phyloP scores from a whole-genome alignment of 2,329 filamentous ascomycete species.

The Fusarium denticulatum region DNA sequence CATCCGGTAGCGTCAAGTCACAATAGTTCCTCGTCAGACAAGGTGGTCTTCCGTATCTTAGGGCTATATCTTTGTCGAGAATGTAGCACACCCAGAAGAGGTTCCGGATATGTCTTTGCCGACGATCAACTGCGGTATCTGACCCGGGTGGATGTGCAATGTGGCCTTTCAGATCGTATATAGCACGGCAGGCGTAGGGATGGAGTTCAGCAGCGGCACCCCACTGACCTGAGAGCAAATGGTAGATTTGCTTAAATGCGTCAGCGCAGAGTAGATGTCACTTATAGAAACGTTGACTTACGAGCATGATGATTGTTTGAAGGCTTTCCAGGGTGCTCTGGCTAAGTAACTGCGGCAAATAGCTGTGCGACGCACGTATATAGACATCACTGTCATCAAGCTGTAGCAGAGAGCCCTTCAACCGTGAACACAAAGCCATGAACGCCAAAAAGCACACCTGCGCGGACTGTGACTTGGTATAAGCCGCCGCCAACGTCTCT shows the following conservation, averaged over 20 bases:
- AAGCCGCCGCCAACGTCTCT: neutral
- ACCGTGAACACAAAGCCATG: neutral
- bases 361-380: neutral
- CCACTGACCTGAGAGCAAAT: neutral
- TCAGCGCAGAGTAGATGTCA: fast-evolving
- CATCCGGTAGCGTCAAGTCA: neutral
- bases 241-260: fast-evolving
- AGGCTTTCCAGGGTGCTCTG: neutral
- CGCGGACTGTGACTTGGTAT: neutral
- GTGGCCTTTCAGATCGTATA: neutral
- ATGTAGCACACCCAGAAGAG: slow-evolving; percentile 1
- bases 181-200: neutral
- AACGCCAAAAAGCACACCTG: neutral
- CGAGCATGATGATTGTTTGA: neutral
- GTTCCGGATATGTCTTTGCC: neutral
- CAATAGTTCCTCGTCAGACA: neutral
- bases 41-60: neutral
- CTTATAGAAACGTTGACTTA: fast-evolving
- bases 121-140: fast-evolving
- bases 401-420: neutral
- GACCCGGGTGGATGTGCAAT: fast-evolving
- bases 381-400: neutral
- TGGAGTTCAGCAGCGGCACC: neutral
- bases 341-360: fast-evolving
- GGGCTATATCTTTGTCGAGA: neutral